A percentile compares a stretch with the other conserved stretches of the same genome.
Conservation (phyloP, 176 grass and related monocot genomes). For the Triticum aestivum region IWGSC_CS_RefSeq_v2.1 NC_057795.1:171611625-171612124, state of each 20-base stretch:
- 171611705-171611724: neutral
- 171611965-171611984: neutral
- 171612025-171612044: neutral
- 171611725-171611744: neutral
- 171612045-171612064: neutral
- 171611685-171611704: neutral
- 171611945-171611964: neutral
- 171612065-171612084: neutral
- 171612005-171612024: neutral
- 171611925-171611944: neutral
- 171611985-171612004: neutral
- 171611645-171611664: neutral
- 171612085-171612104: neutral
- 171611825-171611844: neutral
- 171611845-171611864: neutral
- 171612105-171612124: neutral
- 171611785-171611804: neutral
- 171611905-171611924: neutral
- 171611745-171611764: neutral
- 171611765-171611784: neutral
- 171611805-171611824: too few relatives aligned
- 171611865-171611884: neutral
- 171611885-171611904: neutral
- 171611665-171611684: neutral
- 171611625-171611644: neutral